Percentiles rank a stretch among this genome's conserved stretches.
Evolutionary conservation across 371 early-diverging fungal genomes (phyloP).

Genomic region (Mucor plumbeus): DNA sequence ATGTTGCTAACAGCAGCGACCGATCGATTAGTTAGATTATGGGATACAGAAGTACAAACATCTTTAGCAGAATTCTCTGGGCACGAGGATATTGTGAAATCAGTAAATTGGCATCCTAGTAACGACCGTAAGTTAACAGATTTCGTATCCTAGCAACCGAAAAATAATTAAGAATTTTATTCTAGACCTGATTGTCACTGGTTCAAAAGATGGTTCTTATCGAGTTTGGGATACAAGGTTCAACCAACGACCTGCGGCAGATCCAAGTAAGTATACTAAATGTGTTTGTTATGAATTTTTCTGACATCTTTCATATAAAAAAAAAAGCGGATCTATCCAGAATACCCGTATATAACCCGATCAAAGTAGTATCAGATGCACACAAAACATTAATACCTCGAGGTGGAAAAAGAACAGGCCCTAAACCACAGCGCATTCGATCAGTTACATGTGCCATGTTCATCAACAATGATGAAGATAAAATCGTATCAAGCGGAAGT

Average conservation of each 20-base stretch:
- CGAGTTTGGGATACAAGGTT: slow-evolving; percentile 69
- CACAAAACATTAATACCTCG: slow-evolving; percentile 18
- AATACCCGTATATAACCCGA: slow-evolving; percentile 33
- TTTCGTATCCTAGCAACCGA: not conserved
- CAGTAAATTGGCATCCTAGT: slow-evolving; percentile 56
- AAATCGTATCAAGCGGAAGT: slow-evolving; percentile 61
- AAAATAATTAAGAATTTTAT: not conserved
- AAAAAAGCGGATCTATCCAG: slow-evolving; percentile 1
- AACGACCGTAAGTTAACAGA: slow-evolving; percentile 56
- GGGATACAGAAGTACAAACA: slow-evolving; percentile 61
- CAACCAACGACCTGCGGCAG: slow-evolving; percentile 9
- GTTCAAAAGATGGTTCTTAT: slow-evolving; percentile 67
- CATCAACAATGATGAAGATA: slow-evolving; percentile 34
- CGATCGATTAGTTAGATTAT: slow-evolving; percentile 62
- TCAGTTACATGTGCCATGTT: slow-evolving; percentile 66
- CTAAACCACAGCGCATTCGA: slow-evolving; percentile 25
- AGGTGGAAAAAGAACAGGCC: slow-evolving; percentile 9
- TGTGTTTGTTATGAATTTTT: not conserved
- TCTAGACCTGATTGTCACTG: slow-evolving; percentile 64
- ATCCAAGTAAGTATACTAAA: slow-evolving; percentile 1
- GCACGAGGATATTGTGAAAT: slow-evolving; percentile 61
- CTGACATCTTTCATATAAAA: not conserved
- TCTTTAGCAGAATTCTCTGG: slow-evolving; percentile 53
- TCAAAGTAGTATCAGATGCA: slow-evolving; percentile 25
- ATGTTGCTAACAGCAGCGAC: slow-evolving; percentile 63